phyloP scores from a whole-genome alignment of 1,139 yeast species.

The Suhomyces kunorum region DNA sequence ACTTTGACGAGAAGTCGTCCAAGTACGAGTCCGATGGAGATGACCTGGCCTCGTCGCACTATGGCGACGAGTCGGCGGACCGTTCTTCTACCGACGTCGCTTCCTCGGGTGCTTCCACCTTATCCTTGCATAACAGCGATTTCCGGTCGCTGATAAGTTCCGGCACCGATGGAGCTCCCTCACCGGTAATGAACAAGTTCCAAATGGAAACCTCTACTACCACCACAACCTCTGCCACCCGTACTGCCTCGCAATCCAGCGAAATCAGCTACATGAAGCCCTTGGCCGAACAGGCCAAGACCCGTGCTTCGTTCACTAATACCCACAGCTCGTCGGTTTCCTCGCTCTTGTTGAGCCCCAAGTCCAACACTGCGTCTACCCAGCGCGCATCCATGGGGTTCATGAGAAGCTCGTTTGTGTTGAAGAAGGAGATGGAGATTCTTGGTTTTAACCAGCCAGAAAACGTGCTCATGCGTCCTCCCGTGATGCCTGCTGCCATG shows the following conservation, averaged over 20 bases:
- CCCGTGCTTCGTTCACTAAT: constrained; percentile 8
- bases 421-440: constrained; percentile 28
- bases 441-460: constrained; percentile 36
- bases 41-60: constrained; percentile 23
- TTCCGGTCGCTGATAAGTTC: constrained; percentile 30
- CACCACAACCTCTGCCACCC: no score
- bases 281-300: constrained; percentile 10
- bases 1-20: constrained; percentile 35
- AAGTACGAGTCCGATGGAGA: constrained; percentile 38
- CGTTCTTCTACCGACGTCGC: constrained; percentile 23
- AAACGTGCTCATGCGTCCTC: constrained; percentile 32
- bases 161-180: constrained; percentile 17
- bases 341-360: constrained; percentile 12
- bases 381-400: constrained; percentile 27
- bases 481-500: constrained; percentile 31
- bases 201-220: constrained; percentile 14
- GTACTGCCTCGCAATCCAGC: constrained; percentile 17
- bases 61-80: constrained; percentile 21
- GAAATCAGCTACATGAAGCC: constrained; percentile 18
- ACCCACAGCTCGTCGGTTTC: constrained; percentile 12
- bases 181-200: constrained; percentile 20
- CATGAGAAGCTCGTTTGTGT: constrained; percentile 31
- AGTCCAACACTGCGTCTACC: constrained; percentile 9
- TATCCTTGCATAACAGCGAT: constrained; percentile 46
- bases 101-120: constrained; percentile 40